phyloP scores from a whole-genome alignment of 345 rosid species.

The Arabis alpina region DNA sequence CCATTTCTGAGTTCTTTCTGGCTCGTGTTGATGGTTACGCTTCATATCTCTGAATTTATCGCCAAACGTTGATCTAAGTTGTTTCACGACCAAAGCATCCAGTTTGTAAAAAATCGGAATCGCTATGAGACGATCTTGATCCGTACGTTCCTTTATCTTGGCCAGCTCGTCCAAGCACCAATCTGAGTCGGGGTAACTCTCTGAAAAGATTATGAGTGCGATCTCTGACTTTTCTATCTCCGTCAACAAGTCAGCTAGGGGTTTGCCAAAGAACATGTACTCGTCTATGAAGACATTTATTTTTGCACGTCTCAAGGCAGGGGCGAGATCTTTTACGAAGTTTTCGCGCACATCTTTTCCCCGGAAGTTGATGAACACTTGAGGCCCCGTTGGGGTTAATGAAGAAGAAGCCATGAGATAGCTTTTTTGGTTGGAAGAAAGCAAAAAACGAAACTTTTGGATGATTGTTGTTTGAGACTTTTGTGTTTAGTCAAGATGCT shows the following conservation, averaged over 20 bases:
- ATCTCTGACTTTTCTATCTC: conserved; percentile 32
- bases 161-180: conserved; percentile 35
- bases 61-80: conserved; percentile 7
- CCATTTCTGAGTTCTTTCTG: conserved; percentile 23
- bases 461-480: conserved; percentile 2
- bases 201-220: conserved; percentile 19
- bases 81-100: neutral
- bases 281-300: conserved; percentile 37
- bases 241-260: neutral
- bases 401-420: conserved; percentile 17
- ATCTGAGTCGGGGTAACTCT: neutral
- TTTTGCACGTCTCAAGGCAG: conserved; percentile 3
- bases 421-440: neutral
- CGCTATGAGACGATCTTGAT: neutral
- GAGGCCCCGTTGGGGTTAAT: conserved; percentile 4
- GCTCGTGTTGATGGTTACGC: neutral
- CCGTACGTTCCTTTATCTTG: conserved; percentile 19
- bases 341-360: conserved; percentile 18
- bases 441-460: neutral
- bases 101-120: conserved; percentile 31
- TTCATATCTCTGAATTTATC: neutral
- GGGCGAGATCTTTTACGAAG: conserved; percentile 25
- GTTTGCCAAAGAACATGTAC: neutral
- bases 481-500: conserved; percentile 2
- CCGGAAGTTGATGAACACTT: conserved; percentile 38